Evolutionary conservation across 441 rosid species (phyloP).

Genomic region (Geranium incanum): DNA sequence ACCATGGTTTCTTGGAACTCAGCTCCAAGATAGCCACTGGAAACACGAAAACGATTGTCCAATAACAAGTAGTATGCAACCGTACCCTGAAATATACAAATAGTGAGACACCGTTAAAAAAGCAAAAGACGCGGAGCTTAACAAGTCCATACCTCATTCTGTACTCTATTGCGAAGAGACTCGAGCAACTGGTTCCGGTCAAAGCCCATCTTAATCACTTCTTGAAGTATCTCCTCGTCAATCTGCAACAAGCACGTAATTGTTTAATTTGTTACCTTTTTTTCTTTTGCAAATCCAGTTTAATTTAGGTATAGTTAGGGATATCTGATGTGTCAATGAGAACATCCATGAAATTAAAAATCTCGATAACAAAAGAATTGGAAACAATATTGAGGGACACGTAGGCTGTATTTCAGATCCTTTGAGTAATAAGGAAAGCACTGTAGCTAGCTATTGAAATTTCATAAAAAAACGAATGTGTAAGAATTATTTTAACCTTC

Average conservation of each 20-base stretch:
- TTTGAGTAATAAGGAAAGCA: neutral
- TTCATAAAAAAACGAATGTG: neutral
- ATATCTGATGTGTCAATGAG: too few relatives aligned
- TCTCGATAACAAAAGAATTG: neutral
- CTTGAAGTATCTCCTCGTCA: conserved; percentile 91
- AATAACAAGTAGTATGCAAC: conserved; percentile 82
- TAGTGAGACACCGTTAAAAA: conserved; percentile 16
- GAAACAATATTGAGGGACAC: neutral
- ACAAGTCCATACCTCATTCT: conserved; percentile 58
- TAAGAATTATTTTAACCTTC: conserved; percentile 38
- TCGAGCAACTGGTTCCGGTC: conserved; percentile 69
- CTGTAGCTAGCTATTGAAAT: neutral
- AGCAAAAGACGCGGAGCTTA: neutral
- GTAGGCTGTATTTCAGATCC: neutral
- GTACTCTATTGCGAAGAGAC: conserved; percentile 73
- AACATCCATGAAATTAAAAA: neutral
- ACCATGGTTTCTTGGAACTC: conserved; percentile 96
- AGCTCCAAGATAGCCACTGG: conserved; percentile 94
- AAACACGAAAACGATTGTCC: conserved; percentile 86
- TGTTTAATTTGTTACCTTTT: neutral
- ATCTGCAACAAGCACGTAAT: conserved; percentile 41
- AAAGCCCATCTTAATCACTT: conserved; percentile 78
- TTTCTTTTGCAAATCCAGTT: neutral
- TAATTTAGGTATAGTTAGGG: neutral
- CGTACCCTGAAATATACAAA: conserved; percentile 59